phyloP scores from a whole-genome alignment of 139 green algal species.

The Chlamydomonas sp. region DNA sequence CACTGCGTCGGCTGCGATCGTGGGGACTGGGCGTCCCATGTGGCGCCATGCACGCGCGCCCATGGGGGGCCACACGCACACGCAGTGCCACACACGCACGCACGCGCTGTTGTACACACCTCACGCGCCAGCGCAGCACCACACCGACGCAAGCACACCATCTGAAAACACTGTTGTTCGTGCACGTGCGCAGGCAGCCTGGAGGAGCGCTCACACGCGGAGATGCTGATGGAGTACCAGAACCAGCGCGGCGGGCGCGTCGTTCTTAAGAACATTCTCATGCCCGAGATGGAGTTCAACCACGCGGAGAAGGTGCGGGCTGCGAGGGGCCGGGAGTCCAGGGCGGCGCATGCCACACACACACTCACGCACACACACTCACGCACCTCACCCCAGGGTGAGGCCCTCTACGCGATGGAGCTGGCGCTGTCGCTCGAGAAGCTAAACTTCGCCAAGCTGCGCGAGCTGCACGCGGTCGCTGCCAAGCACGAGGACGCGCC shows the following conservation, averaged over 20 bases:
- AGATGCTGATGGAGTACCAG: conserved; percentile 83
- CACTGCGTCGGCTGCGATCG: too few species aligned
- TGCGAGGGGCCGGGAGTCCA: too few species aligned
- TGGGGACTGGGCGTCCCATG: too few species aligned
- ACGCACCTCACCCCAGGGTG: too few species aligned
- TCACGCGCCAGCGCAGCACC: too few species aligned
- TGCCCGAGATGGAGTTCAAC: conserved; percentile 72
- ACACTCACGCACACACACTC: too few species aligned
- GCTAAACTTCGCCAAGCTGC: conserved; percentile 88
- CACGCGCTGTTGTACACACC: too few species aligned
- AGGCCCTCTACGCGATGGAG: conserved; percentile 94
- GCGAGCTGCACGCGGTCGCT: conserved; percentile 62
- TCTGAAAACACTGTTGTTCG: not conserved
- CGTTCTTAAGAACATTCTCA: conserved; percentile 70
- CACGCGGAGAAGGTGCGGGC: conserved; percentile 41
- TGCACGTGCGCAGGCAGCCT: conserved; percentile 33
- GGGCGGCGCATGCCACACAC: too few species aligned
- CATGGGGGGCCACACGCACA: too few species aligned
- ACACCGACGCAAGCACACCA: too few species aligned
- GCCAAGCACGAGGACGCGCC: conserved; percentile 66
- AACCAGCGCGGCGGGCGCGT: conserved; percentile 84
- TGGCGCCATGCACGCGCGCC: too few species aligned
- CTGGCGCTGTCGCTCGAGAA: conserved; percentile 90
- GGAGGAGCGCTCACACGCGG: conserved; percentile 88
- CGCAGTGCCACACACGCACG: too few species aligned